Evolutionary conservation across 2,329 filamentous ascomycete genomes (phyloP), one percentile per base, ranked within the genome.

Genomic region (Talaromyces atroroseus): DNA sequence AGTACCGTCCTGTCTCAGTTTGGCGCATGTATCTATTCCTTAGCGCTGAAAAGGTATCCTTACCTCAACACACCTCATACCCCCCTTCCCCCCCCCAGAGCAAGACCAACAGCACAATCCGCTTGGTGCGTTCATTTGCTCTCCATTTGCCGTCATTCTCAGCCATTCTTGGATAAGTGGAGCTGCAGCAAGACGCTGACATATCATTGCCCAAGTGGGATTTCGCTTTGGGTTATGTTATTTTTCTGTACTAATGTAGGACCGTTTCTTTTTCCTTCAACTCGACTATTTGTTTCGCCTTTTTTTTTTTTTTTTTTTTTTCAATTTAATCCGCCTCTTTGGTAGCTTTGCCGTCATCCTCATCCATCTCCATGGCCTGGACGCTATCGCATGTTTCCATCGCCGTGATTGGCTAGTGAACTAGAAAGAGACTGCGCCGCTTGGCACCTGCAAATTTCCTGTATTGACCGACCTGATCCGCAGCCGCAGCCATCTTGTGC

Each of bases 181-280:
- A 49, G 18, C 45, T 49, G 23, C 34, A 29, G 45, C 52, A 34
- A 38, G 36, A 32, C 44, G 20, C 40, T 48, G 52, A 42, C 52
- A 54, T 54, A 49, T 48, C 45, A 20, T 49, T 54, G 32, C 52
- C 52, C 18, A 29, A 32, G 45, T 49, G 45, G 45, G 45, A 47
- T 29, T 38, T 54, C 52, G 52, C 36, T 21, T 23, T 53, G 26
- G 40, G 40, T 46, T 34, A 38, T 34, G 42, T 21, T 36, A 32
- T 45, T 44, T 45, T 44, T 46, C 42, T 53, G 26, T 3, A 21
- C 40, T 42, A 42, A 53, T 46, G 51, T 46, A 53, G 45, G 45
- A 40, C 23, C 34, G 52, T 54, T 54, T 54, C 52, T 54, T 54
- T 54, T 54, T 54, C 34, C 44, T 26, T 42, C 38, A 40, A 44